Percentiles rank a stretch among this genome's conserved stretches.
Conservation (phyloP, 768 basidiomycete genomes). For the Daedaleopsis sinensis region DNA sequence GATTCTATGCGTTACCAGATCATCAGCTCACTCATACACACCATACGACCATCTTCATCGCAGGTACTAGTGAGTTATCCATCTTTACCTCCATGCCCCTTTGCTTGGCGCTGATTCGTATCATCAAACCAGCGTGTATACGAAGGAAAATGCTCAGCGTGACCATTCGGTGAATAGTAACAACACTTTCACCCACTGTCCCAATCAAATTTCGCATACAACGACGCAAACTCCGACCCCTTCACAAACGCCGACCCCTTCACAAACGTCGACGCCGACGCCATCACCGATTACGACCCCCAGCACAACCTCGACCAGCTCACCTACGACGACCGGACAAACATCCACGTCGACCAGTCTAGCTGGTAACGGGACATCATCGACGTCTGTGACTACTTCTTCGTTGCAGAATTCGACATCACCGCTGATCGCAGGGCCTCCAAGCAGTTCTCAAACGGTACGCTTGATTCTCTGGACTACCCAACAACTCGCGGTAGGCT, state of each 20-base stretch:
- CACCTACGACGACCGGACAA: no score
- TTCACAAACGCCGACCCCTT: background rate
- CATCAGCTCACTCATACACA: background rate
- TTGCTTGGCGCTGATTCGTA: background rate
- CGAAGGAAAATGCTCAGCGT: constrained; percentile 20
- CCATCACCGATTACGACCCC: background rate
- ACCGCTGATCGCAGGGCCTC: no score
- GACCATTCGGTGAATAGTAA: constrained; percentile 26
- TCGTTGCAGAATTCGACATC: no score
- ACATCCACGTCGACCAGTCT: no score
- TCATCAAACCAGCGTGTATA: constrained; percentile 22
- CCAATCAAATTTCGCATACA: constrained; percentile 1
- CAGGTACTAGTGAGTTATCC: constrained; percentile 21
- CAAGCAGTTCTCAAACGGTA: no score
- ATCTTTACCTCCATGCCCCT: background rate
- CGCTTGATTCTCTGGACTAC: background rate
- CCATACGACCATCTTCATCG: background rate
- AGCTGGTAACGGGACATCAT: no score
- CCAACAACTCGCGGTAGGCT: background rate
- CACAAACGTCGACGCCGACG: background rate
- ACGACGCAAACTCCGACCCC: background rate
- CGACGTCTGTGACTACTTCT: no score
- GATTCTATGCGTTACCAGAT: background rate
- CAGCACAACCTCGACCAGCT: no score
- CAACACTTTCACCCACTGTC: constrained; percentile 35